Evolutionary conservation across 306 rosid species (phyloP), one percentile per base, ranked within the genome.

Genomic region (Sicyos edulis): DNA sequence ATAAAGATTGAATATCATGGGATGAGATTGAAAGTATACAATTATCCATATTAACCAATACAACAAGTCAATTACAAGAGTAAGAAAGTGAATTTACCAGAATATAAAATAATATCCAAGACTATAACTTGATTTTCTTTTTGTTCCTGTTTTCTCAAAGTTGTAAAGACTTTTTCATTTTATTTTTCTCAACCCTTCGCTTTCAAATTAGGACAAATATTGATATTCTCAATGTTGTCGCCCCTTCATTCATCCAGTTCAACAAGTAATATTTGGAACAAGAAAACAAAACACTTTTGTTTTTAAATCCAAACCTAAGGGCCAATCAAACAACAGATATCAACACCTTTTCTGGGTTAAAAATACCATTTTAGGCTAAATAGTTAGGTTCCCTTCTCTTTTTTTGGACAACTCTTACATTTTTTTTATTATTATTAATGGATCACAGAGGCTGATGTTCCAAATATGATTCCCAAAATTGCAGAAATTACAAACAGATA

Each of bases 161-260:
- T 21, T 20, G 13, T 26, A 26, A 26, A 19, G 61, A 55, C 61
- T 55, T 55, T 20, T 17, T 55, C 21, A 7, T 55, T 55, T 19
- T 17, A 13, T 55, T 55, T 55, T 52, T 52, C 56, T 10, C 14
- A 55, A 55, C 61, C 61, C 5, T 55, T 55, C 26, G 15, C 8
- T 63, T 10, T 37, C 70, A 63, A 34, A n/a, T 40, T 42, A 63
- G 51, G 70, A 60, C 17, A 63, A 32, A 32, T 10, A 3, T 42
- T 37, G 69, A 62, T 8, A n/a, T n/a, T 32, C 0, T n/a, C 69
- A 62, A 62, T n/a, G 50, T 62, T 32, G 66, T 62, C 16, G 68
- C 8, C 69, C 70, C 51, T 63, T 63, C 24, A 34, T 40, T 17
- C 26, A 16, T 63, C 70, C 51, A 17, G 8, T 8, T 9, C 26